A percentile compares a stretch with the other conserved stretches of the same genome.
These are phyloP conservation scores for Linnemannia elongata DNA, from an alignment of 192 early-diverging fungal species.

Conservation along the genomic window DNA sequence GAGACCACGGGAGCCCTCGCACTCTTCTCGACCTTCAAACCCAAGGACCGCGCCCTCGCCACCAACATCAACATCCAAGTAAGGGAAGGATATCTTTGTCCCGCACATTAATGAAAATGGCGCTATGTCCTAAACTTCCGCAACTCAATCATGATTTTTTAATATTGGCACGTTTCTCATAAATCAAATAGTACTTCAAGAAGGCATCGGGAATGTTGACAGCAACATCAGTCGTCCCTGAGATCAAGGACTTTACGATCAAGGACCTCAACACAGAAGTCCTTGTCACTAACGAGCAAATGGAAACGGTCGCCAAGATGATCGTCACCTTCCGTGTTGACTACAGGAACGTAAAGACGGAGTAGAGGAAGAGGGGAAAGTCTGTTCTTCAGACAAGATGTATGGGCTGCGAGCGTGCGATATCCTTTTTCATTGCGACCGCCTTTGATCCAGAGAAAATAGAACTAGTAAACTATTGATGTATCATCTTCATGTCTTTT, in stretches of 20 bases:
- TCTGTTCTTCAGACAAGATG: no score
- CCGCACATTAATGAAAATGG: neutral
- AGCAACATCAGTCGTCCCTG: constrained; percentile 9
- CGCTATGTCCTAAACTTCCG: neutral
- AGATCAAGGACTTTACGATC: neutral
- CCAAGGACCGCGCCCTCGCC: constrained; percentile 62
- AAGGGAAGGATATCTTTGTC: no score
- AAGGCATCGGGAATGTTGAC: constrained; percentile 28
- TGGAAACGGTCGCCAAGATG: constrained; percentile 48
- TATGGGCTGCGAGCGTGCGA: no score
- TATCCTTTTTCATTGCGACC: no score
- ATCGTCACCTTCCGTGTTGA: constrained; percentile 43
- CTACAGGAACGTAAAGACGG: neutral
- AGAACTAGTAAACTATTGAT: no score
- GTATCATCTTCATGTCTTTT: no score
- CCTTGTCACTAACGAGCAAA: constrained; percentile 30
- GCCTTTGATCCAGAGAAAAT: no score
- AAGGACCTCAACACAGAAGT: constrained; percentile 20
- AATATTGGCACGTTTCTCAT: neutral
- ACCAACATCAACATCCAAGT: constrained; percentile 40
- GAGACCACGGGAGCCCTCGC: constrained; percentile 64
- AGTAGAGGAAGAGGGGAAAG: no score
- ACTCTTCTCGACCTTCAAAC: constrained; percentile 52
- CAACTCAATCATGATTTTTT: neutral
- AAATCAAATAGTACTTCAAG: constrained; percentile 23